phyloP scores from a whole-genome alignment of 371 early-diverging fungal species.

The Apophysomyces sp. region DNA sequence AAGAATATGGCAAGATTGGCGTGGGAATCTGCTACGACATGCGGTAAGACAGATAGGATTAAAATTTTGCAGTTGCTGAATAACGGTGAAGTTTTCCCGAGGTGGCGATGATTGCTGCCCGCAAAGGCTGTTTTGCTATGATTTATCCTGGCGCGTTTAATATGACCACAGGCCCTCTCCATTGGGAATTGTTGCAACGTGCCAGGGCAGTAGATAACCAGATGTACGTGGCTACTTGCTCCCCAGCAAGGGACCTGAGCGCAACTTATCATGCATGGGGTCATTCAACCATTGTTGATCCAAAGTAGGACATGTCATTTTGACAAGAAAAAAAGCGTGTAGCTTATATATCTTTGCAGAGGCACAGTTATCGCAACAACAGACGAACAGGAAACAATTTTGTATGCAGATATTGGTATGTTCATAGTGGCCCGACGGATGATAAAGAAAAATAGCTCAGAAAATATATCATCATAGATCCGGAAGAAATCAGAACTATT shows the following conservation, averaged over 20 bases:
- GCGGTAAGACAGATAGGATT: conserved; percentile 26
- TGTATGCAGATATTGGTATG: conserved; percentile 80
- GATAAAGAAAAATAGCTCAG: neutral
- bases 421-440: neutral
- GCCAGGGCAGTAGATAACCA: conserved; percentile 76
- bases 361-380: conserved; percentile 69
- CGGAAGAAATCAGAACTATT: conserved; percentile 54
- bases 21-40: conserved; percentile 97
- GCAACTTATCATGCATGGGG: conserved; percentile 93
- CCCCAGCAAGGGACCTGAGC: conserved; percentile 83
- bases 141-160: conserved; percentile 98
- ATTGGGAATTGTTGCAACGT: conserved; percentile 93
- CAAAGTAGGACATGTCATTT: too few species aligned
- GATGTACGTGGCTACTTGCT: conserved; percentile 89
- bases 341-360: conserved; percentile 23
- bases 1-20: conserved; percentile 84
- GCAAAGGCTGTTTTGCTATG: conserved; percentile 89
- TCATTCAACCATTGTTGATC: conserved; percentile 90
- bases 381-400: conserved; percentile 79
- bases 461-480: conserved; percentile 41
- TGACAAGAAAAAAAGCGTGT: conserved; percentile 21
- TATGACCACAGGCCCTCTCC: conserved; percentile 90
- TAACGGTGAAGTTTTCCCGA: conserved; percentile 77
- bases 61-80: neutral
- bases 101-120: conserved; percentile 90